phyloP scores from a whole-genome alignment of 2,329 filamentous ascomycete genomes.

The Ophiostoma tasmaniense region DNA sequence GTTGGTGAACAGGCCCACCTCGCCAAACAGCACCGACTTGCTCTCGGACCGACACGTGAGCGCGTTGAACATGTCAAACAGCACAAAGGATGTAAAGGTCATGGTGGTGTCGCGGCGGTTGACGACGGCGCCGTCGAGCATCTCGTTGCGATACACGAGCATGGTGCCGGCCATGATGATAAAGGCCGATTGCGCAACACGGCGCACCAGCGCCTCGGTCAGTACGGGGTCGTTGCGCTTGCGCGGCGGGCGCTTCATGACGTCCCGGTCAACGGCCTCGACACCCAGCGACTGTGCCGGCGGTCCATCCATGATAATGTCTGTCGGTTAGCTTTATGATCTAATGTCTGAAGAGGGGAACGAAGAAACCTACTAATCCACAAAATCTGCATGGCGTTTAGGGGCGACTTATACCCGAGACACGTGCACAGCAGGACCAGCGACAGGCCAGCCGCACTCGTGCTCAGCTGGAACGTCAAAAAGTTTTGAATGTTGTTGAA shows the following conservation, averaged over 20 bases:
- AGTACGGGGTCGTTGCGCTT: constrained; percentile 82
- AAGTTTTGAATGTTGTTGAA: constrained; percentile 99
- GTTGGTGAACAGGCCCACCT: constrained; percentile 76
- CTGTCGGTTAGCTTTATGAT: constrained; percentile 36
- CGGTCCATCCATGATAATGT: constrained; percentile 98
- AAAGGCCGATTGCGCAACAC: constrained; percentile 76
- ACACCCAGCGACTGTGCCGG: constrained; percentile 95
- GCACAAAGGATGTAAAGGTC: constrained; percentile 97
- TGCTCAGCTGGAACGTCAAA: constrained; percentile 95
- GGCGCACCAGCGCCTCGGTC: constrained; percentile 70
- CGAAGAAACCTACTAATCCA: constrained; percentile 81
- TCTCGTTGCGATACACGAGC: constrained; percentile 83
- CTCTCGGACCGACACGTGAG: constrained; percentile 83
- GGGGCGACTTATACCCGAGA: constrained; percentile 85
- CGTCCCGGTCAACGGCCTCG: constrained; percentile 84
- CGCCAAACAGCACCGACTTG: constrained; percentile 80
- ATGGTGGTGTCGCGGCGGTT: constrained; percentile 95
- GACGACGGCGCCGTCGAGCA: constrained; percentile 72
- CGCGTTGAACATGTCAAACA: constrained; percentile 99
- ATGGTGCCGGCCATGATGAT: constrained; percentile 93
- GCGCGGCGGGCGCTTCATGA: constrained; percentile 86
- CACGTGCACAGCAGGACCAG: constrained; percentile 88
- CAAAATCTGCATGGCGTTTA: constrained; percentile 99
- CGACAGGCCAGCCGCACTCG: constrained; percentile 84
- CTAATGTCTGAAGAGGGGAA: not conserved